Evolutionary conservation across 495 filamentous ascomycete species (phyloP), one percentile per base, ranked within the genome.

Genomic region (Penicillium nucicola): DNA sequence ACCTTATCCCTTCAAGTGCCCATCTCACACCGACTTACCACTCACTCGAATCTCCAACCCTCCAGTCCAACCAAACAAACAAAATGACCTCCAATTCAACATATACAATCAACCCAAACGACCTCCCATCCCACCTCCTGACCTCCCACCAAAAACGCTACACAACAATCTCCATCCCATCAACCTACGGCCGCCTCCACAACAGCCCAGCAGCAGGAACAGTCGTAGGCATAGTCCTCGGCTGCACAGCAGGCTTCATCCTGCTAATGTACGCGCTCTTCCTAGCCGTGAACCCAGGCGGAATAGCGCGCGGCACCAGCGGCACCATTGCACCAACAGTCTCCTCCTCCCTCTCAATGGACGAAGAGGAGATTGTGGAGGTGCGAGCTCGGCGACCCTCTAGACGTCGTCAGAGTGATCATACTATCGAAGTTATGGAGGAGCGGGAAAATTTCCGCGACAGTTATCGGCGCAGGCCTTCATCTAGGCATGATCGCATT

Each of bases 171-270:
- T 75, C 74, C 48, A 83, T 95, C 57, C 87, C 89, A 5, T 73
- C 84, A 34, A 79, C 78, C 50, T 95, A 95, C 77, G 78, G 79
- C 22, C 69, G 75, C 41, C 72, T 83, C 15, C 63, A 81, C 60
- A 58, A 64, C 42, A 78, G 84, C 10, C 88, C 86, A 0, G 18
- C 73, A 4, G 77, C 91, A 0, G 91, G 90, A 31, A 79, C 82
- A 15, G 80, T 96, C n/a, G 89, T 77, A 12, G 91, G 90, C 52
- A 92, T 95, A 45, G 82, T 90, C 19, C 80, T 96, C 28, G 91
- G 91, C 55, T 78, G 81, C 40, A 84, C 95, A n/a, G 80, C 73
- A n/a, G 90, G 86, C 46, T 91, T 96, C 71, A 60, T 92, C 13
- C 74, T 96, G 2, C 46, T 92, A 25, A 74, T 93, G 31, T 90